A percentile compares a stretch with the other conserved stretches of the same genome.
Evolutionary conservation across 106 monocot species (phyloP).

Genomic region (Cymbidium sinense): DNA sequence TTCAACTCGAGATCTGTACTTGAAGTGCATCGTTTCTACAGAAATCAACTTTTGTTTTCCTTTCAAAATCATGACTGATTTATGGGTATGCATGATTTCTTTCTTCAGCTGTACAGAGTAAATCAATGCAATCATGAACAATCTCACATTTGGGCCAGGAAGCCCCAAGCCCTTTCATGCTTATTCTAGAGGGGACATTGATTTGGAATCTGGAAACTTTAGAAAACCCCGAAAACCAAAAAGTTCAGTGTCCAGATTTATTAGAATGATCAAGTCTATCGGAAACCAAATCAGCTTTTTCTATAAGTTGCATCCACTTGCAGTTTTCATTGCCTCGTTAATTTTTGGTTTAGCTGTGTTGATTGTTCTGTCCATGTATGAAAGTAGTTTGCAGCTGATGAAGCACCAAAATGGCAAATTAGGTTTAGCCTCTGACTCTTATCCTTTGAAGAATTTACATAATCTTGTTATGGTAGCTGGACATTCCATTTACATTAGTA

Average conservation of each 20-base stretch:
- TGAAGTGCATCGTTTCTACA: neutral
- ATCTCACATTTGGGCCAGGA: slow-evolving; percentile 46
- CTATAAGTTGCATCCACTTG: slow-evolving; percentile 63
- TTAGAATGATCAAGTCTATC: slow-evolving; percentile 35
- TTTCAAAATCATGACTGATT: neutral
- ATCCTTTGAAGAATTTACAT: slow-evolving; percentile 55
- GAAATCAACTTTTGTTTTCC: neutral
- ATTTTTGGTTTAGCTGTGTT: slow-evolving; percentile 49
- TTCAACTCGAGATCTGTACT: neutral
- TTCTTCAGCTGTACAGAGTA: slow-evolving; percentile 5
- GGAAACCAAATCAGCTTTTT: slow-evolving; percentile 34
- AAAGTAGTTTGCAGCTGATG: slow-evolving; percentile 45
- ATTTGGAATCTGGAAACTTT: slow-evolving; percentile 69
- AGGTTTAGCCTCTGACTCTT: slow-evolving; percentile 15
- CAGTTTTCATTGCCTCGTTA: slow-evolving; percentile 44
- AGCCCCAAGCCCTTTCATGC: slow-evolving; percentile 67
- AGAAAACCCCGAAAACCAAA: slow-evolving; percentile 48
- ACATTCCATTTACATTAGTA: slow-evolving; percentile 88
- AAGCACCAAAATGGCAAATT: slow-evolving; percentile 20
- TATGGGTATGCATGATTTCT: neutral
- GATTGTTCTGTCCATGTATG: slow-evolving; percentile 49
- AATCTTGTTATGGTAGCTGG: slow-evolving; percentile 98
- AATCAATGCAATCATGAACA: slow-evolving; percentile 52
- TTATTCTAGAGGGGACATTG: slow-evolving; percentile 78
- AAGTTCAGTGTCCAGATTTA: slow-evolving; percentile 9